Base-by-base conservation (phyloP, 306 rosid species). In the Dalbergia cochinchinensis region DNA sequence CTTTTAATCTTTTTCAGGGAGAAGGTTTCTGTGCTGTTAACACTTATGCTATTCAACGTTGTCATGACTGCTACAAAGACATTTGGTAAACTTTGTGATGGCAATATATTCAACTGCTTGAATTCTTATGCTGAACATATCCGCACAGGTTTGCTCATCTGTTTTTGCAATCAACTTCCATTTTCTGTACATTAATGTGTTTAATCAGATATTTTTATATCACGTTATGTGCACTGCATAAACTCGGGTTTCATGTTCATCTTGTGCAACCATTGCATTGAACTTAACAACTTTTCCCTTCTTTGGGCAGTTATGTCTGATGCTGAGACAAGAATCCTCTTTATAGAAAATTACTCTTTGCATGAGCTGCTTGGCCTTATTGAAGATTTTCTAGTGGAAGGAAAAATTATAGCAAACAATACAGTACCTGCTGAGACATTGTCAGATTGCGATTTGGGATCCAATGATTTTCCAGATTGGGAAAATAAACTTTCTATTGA, bases 31-130 rank as follows among this genome's bases (percentile, higher is more conserved):
- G 87, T 84, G 26, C 77, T 94, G 69, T 84, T 91, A 54, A 83
- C 98, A 63, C 78, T 90, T 82, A 33, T 94, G 88, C 84, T 92
- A 80, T 77, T 89, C 76, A 92, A 94, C 82, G 85, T 91, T 78
- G 58, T 85, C n/a, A 31, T 54, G 35, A 82, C 80, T 74, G 78
- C 88, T 64, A 64, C 68, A 69, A 69, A 70, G 74, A 84, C 82
- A 73, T 89, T 86, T 81, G 92, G 89, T 61, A 86, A 81, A 65
- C 78, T 66, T 79, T 62, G 69, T 57, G 83, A 87, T 79, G 84
- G 88, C 86, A 79, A 78, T 15, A 74, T 88, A n/a, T 54, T 19
- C 61, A 64, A 67, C 44, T 87, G 88, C 86, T 44, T 89, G 86
- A 90, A 85, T 74, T 90, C 94, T 61, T 94, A 85, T 78, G 79